Percentiles rank a stretch among this genome's conserved stretches.
Evolutionary conservation across 2,329 filamentous ascomycete genomes (phyloP).

Genomic region (Phialophora expanda): DNA sequence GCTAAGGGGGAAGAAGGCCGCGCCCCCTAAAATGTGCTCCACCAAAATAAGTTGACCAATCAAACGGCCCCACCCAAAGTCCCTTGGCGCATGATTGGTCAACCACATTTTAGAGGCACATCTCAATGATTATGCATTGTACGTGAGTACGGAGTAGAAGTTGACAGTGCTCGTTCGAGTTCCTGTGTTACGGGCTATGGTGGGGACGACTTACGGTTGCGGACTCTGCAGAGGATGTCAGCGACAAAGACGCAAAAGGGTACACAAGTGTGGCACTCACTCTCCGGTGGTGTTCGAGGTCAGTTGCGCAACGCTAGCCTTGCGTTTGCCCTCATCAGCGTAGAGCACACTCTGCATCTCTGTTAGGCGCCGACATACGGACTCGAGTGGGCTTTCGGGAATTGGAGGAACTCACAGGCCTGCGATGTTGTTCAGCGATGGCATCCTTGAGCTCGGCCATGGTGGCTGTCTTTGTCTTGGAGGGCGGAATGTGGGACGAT

Average conservation of each 20-base stretch:
- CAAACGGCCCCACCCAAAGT: not conserved
- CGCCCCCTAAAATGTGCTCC: not conserved
- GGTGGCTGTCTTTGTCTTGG: conserved; percentile 10
- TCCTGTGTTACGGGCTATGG: not conserved
- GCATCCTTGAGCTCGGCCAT: conserved; percentile 30
- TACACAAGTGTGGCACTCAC: conserved; percentile 35
- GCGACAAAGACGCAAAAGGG: not conserved
- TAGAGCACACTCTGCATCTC: conserved; percentile 28
- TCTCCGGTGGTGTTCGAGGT: conserved; percentile 45
- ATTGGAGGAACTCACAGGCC: not conserved
- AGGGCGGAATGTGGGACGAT: not conserved
- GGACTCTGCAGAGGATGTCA: conserved; percentile 31
- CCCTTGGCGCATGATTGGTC: not conserved
- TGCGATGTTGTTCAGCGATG: conserved; percentile 5
- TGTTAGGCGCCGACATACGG: not conserved
- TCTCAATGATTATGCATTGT: not conserved
- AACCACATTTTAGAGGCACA: not conserved
- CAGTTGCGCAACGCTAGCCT: conserved; percentile 40
- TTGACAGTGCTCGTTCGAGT: not conserved
- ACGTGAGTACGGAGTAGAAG: not conserved
- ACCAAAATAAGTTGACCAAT: not conserved
- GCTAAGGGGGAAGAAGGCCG: not conserved
- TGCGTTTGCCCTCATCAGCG: conserved; percentile 35
- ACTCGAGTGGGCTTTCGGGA: not conserved
- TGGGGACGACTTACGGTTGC: conserved; percentile 35